These are phyloP conservation scores for Candida frijolesensis DNA, from an alignment of 1,139 yeast species.

Conservation along the genomic window DNA sequence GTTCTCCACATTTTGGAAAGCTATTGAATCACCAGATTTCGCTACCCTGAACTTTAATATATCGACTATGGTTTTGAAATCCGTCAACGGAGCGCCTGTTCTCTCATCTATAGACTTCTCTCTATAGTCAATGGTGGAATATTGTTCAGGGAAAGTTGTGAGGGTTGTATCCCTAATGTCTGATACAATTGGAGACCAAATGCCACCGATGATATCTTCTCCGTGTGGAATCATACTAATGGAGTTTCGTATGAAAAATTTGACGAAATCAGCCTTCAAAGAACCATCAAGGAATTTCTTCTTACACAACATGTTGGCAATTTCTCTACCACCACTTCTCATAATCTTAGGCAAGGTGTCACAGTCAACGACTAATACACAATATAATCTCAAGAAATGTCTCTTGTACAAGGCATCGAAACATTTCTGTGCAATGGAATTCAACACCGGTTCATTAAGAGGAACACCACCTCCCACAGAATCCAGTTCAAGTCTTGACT, in stretches of 20 bases:
- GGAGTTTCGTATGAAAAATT: constrained; percentile 71
- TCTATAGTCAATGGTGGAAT: constrained; percentile 73
- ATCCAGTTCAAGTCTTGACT: constrained; percentile 17
- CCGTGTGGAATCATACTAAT: constrained; percentile 75
- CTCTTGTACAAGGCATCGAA: constrained; percentile 68
- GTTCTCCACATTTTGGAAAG: constrained; percentile 67
- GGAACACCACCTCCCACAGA: constrained; percentile 40
- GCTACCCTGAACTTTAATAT: constrained; percentile 78
- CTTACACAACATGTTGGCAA: constrained; percentile 92
- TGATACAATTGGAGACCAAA: constrained; percentile 79
- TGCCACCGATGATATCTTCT: constrained; percentile 77
- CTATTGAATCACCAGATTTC: constrained; percentile 77
- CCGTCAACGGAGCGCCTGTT: constrained; percentile 71
- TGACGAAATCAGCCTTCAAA: constrained; percentile 75
- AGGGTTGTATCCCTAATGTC: constrained; percentile 55
- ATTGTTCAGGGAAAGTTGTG: constrained; percentile 52
- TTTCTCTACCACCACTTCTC: constrained; percentile 84
- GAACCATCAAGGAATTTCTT: constrained; percentile 77
- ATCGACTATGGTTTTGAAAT: constrained; percentile 71
- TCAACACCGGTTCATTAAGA: constrained; percentile 59
- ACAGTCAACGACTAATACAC: constrained; percentile 79
- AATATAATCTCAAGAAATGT: constrained; percentile 78
- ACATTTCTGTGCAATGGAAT: constrained; percentile 74
- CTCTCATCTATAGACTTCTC: constrained; percentile 75
- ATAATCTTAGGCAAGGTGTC: constrained; percentile 82